phyloP scores from a whole-genome alignment of 352 stramenopile species.

The Globisporangium nagaii region DNA sequence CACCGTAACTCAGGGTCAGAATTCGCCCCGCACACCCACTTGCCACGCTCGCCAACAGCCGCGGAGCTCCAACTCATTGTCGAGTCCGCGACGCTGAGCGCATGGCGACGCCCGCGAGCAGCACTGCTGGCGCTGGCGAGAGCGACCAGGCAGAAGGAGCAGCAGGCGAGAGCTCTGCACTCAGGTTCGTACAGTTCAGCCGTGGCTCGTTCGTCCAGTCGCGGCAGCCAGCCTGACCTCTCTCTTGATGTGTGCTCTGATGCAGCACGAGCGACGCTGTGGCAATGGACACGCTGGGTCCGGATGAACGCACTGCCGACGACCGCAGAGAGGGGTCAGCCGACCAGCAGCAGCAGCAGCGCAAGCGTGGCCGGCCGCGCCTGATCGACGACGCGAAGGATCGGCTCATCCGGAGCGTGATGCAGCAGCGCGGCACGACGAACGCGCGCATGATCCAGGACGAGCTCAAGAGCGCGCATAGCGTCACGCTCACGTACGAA shows the following conservation, averaged over 20 bases:
- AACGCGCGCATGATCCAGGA: constrained; percentile 21
- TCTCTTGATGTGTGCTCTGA: background rate
- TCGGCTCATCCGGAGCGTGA: constrained; percentile 10
- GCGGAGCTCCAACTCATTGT: background rate
- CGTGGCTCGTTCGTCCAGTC: background rate
- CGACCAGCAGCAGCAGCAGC: background rate
- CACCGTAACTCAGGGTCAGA: constrained; percentile 13
- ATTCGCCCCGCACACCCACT: background rate
- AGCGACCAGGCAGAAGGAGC: background rate
- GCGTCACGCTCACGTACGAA: constrained; percentile 21
- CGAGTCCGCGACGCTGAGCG: background rate
- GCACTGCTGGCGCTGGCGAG: background rate
- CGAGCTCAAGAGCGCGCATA: constrained; percentile 15
- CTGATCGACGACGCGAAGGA: constrained; percentile 10
- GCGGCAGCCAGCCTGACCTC: too few species aligned
- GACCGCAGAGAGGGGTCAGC: background rate
- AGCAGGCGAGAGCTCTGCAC: background rate
- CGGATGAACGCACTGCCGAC: background rate
- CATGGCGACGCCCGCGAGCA: background rate
- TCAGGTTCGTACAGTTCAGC: background rate
- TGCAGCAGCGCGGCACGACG: constrained; percentile 12
- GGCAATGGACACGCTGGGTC: background rate
- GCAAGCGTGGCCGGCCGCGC: constrained; percentile 7
- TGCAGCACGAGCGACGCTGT: background rate
- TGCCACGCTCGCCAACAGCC: background rate